phyloP scores from a whole-genome alignment of 768 basidiomycete species.

The Boletus rufocinnamomeus region DNA sequence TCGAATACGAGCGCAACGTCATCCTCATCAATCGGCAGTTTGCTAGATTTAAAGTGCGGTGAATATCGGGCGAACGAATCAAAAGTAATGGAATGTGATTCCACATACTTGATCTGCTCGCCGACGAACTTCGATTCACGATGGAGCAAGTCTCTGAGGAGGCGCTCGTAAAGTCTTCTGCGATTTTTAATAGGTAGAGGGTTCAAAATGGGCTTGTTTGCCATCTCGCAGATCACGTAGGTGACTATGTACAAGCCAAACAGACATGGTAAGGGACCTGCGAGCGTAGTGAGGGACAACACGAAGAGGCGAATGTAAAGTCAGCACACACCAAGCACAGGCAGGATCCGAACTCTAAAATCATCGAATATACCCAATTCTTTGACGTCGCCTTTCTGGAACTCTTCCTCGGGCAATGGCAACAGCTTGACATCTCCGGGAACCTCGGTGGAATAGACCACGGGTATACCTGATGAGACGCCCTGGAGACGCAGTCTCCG shows the following conservation, averaged over 20 bases:
- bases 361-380: conserved; percentile 91
- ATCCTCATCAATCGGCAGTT: conserved; percentile 77
- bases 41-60: conserved; percentile 43
- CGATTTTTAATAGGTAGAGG: conserved; percentile 86
- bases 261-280: conserved; percentile 73
- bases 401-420: conserved; percentile 90
- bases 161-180: conserved; percentile 77
- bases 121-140: conserved; percentile 73
- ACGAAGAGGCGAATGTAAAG: not conserved
- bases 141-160: conserved; percentile 73
- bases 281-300: not conserved
- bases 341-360: conserved; percentile 90
- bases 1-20: conserved; percentile 86
- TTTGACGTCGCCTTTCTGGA: conserved; percentile 83
- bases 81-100: not conserved
- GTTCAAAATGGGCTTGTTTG: conserved; percentile 79
- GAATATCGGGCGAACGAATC: not conserved
- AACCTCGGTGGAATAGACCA: conserved; percentile 95
- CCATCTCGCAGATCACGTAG: conserved; percentile 84
- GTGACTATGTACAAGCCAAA: conserved; percentile 92
- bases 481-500: conserved; percentile 66
- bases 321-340: conserved; percentile 72
- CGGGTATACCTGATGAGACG: conserved; percentile 71
- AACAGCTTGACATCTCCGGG: conserved; percentile 86
- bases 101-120: conserved; percentile 57